A percentile compares a stretch with the other conserved stretches of the same genome.
phyloP scores from a whole-genome alignment of 805 yeast species.

The Brettanomyces nanus region DNA sequence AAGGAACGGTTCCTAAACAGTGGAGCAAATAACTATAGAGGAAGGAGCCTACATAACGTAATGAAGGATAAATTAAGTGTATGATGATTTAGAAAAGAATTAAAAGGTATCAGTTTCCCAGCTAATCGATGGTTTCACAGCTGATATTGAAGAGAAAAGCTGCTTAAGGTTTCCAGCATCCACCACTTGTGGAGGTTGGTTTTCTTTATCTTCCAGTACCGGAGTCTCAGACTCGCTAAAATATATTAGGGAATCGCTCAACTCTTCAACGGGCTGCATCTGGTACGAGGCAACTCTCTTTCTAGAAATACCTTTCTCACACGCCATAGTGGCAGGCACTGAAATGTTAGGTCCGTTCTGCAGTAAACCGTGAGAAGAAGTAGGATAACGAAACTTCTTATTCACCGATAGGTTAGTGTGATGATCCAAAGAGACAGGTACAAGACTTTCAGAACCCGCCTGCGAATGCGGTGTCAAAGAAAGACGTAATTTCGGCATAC shows the following conservation, averaged over 20 bases:
- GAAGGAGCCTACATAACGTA: not conserved
- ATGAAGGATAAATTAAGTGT: no score
- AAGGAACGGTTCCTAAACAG: slow-evolving; percentile 54
- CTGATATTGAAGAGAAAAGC: not conserved
- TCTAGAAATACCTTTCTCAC: not conserved
- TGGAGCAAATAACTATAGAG: slow-evolving; percentile 32
- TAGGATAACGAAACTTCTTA: slow-evolving; percentile 2
- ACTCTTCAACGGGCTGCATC: slow-evolving; percentile 3
- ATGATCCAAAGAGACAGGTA: not conserved
- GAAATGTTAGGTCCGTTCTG: not conserved
- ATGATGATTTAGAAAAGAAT: no score
- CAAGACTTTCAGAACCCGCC: not conserved
- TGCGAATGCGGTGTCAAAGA: not conserved
- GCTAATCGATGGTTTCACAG: not conserved
- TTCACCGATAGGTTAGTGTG: not conserved
- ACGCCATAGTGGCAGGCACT: not conserved
- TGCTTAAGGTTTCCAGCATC: not conserved
- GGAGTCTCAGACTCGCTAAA: not conserved
- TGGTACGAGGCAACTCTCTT: slow-evolving; percentile 4
- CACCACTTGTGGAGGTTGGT: not conserved
- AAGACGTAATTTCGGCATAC: not conserved
- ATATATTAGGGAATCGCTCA: slow-evolving; percentile 4
- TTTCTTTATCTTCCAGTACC: slow-evolving; percentile 5
- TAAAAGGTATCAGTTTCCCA: not conserved
- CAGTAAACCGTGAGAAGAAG: not conserved